Base-by-base conservation (phyloP, 2,329 filamentous ascomycete species). In the Daldinia sp. region DNA sequence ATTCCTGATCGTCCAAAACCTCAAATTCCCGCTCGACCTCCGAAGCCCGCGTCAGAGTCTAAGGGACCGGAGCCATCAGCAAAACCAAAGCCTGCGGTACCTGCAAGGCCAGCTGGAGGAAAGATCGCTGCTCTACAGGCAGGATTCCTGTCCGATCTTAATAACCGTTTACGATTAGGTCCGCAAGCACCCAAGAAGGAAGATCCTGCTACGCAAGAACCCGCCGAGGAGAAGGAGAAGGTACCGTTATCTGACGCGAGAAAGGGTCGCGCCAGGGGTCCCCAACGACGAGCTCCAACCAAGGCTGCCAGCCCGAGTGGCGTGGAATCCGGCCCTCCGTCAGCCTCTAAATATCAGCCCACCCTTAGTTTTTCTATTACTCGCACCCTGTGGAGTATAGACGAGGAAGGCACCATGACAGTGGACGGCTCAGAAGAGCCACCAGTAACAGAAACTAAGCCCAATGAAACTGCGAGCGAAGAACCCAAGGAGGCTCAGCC, bases 71-170 rank as follows among this genome's bases (percentile, higher is more conserved):
- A 84, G 53, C 77, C 82, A 1, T 78, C 82, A 15, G 79, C 85
- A 12, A 97, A 94, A 78, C 81, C 88, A n/a, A 98, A 98, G 78
- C 94, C 96, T 4, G 87, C 89, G 0, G 87, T 98, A 1, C 94
- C 96, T 10, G 87, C 90, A 13, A 89, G 93, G 51, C 93, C 94
- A 1, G 86, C 87, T 48, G 93, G 93, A 9, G 88, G 89, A 74
- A 98, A 98, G 83, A 97, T 99, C 78, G 93, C 94, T 15, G 92
- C 93, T 26, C 83, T 99, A 35, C 94, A 97, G 80, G 93, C 93
- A 41, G 93, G 93, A 2, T 98, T 99, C 80, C 89, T 99, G 86
- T 94, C 90, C 50, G 95, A 98, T 76, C 83, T 99, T 46, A 97
- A 98, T 80, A 94, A 93, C 74, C 92, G 94, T 55, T 84, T 99